Evolutionary conservation across 129 eudicot genomes (phyloP).

Genomic region (Glebionis coronaria): DNA sequence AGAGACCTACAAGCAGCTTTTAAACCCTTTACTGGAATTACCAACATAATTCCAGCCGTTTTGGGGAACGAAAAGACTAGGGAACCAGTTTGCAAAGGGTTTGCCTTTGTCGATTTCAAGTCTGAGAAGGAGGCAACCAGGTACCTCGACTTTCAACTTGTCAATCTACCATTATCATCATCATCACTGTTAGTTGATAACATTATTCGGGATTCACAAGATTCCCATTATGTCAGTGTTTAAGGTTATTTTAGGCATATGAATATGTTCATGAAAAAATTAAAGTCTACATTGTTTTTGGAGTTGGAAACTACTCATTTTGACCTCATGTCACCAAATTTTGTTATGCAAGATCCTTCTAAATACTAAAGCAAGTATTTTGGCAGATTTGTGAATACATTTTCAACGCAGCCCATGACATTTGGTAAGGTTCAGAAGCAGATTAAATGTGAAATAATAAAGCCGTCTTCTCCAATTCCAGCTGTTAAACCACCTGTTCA

Average conservation of each 20-base stretch:
- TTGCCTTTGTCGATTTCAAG: constrained; percentile 67
- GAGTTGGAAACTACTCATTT: constrained; percentile 4
- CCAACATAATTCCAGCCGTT: constrained; percentile 67
- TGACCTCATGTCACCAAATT: constrained; percentile 11
- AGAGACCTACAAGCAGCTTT: constrained; percentile 70
- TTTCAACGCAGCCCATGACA: constrained; percentile 51
- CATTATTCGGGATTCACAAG: background rate
- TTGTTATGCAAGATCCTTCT: background rate
- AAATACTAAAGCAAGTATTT: constrained; percentile 10
- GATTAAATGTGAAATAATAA: constrained; percentile 67
- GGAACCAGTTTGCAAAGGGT: constrained; percentile 89
- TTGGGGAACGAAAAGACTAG: constrained; percentile 81
- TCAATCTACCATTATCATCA: background rate
- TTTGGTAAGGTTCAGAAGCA: constrained; percentile 83
- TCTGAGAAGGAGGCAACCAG: constrained; percentile 68
- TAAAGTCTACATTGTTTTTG: background rate
- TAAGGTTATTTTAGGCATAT: background rate
- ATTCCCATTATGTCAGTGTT: background rate
- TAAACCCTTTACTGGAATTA: constrained; percentile 68
- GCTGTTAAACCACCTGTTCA: constrained; percentile 23
- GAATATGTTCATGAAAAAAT: too few relatives aligned
- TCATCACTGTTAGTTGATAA: background rate
- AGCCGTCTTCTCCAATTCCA: constrained; percentile 27
- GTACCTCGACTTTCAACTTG: constrained; percentile 32
- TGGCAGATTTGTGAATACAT: constrained; percentile 63